Percentiles rank a stretch among this genome's conserved stretches.
Evolutionary conservation across 257 asterid species (phyloP).

Genomic region (Nicotiana tomentosiformis): DNA sequence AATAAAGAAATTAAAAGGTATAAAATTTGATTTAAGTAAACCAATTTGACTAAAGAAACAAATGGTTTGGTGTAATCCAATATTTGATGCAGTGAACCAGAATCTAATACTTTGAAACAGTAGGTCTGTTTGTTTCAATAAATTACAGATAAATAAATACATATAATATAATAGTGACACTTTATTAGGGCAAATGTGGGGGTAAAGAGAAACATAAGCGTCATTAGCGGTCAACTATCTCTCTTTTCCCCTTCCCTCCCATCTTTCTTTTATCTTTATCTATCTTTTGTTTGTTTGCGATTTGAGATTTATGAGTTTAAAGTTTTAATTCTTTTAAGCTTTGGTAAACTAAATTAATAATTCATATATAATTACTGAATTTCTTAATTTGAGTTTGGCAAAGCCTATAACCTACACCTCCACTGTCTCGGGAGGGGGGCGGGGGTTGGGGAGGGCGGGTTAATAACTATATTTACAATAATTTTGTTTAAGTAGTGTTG

Average conservation of each 20-base stretch:
- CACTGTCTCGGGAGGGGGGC: not conserved
- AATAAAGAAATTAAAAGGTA: not conserved
- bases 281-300: too few relatives aligned
- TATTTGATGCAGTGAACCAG: not conserved
- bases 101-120: not conserved
- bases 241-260: not conserved
- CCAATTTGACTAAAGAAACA: not conserved
- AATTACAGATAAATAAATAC: not conserved
- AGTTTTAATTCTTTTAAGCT: too few relatives aligned
- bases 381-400: too few relatives aligned
- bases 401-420: too few relatives aligned
- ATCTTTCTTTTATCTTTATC: not conserved
- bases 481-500: too few relatives aligned
- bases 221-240: constrained; percentile 3
- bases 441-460: too few relatives aligned
- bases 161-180: not conserved
- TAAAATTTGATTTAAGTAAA: not conserved
- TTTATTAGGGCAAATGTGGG: constrained; percentile 2
- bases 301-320: too few relatives aligned
- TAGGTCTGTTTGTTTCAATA: not conserved
- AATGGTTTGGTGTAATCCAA: not conserved
- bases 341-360: too few relatives aligned
- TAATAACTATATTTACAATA: too few relatives aligned
- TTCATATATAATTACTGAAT: accelerated
- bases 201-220: constrained; percentile 14